Conservation (phyloP, 2,329 filamentous ascomycete genomes). For the Kalmusia sp. region DNA sequence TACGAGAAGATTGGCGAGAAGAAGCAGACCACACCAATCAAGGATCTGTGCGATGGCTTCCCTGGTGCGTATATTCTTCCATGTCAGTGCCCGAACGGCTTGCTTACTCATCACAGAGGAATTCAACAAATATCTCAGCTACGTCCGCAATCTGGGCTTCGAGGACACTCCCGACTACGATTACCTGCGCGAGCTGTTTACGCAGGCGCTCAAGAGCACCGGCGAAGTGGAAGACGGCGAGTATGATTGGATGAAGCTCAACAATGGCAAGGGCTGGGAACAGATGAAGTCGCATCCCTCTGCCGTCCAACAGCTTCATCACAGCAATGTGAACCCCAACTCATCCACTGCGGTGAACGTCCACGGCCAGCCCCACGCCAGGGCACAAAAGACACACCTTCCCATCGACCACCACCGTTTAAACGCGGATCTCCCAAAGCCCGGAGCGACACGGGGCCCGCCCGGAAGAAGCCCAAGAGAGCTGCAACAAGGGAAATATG, state of each 20-base stretch:
- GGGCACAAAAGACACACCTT: slow-evolving; percentile 61
- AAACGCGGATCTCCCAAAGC: slow-evolving; percentile 61
- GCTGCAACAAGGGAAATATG: slow-evolving; percentile 30
- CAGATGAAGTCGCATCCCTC: slow-evolving; percentile 73
- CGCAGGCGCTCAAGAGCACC: slow-evolving; percentile 90
- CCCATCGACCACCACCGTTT: slow-evolving; percentile 53
- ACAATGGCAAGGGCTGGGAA: slow-evolving; percentile 92
- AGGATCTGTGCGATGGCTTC: slow-evolving; percentile 95
- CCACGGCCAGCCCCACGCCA: slow-evolving; percentile 71
- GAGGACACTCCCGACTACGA: slow-evolving; percentile 99
- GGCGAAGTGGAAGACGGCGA: slow-evolving; percentile 97
- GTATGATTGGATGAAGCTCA: slow-evolving; percentile 99
- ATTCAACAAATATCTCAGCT: slow-evolving; percentile 96
- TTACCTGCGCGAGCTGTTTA: slow-evolving; percentile 95
- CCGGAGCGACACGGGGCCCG: slow-evolving; percentile 66
- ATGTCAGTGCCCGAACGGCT: neutral
- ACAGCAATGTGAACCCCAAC: slow-evolving; percentile 78
- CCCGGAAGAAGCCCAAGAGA: slow-evolving; percentile 47
- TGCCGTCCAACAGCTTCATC: slow-evolving; percentile 75
- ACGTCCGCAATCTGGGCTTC: slow-evolving; percentile 96
- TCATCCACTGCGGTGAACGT: slow-evolving; percentile 82
- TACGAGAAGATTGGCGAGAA: slow-evolving; percentile 99
- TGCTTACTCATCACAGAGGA: slow-evolving; percentile 68
- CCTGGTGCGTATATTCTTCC: slow-evolving; percentile 71
- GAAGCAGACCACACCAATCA: slow-evolving; percentile 97